Conservation (phyloP, 768 basidiomycete genomes). For the Dioszegia crocea region DNA sequence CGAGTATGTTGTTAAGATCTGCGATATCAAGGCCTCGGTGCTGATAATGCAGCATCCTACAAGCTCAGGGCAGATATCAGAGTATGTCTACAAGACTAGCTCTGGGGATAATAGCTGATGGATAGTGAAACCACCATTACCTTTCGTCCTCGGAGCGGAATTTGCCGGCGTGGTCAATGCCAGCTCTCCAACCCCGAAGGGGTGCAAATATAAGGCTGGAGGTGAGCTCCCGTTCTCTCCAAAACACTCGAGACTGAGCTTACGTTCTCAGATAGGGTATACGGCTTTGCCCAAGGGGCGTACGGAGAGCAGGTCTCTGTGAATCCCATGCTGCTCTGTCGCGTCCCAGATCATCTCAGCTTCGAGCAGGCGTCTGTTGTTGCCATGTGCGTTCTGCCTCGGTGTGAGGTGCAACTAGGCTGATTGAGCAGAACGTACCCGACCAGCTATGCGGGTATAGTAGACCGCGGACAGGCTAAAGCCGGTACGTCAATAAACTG, state of each 20-base stretch:
- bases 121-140: conserved; percentile 65
- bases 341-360: conserved; percentile 69
- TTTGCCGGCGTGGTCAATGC: conserved; percentile 73
- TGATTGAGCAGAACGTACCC: conserved; percentile 55
- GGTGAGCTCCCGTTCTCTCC: conserved; percentile 20
- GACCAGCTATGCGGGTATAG: conserved; percentile 86
- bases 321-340: conserved; percentile 56
- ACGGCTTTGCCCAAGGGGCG: conserved; percentile 73
- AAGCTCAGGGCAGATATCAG: conserved; percentile 86
- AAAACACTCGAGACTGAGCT: background rate
- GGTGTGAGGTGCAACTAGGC: background rate
- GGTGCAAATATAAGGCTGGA: conserved; percentile 72
- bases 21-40: background rate
- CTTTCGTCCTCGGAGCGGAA: conserved; percentile 76
- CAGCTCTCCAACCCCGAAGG: conserved; percentile 70
- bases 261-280: conserved; percentile 63
- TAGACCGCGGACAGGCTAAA: conserved; percentile 75
- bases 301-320: conserved; percentile 72
- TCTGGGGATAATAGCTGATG: background rate
- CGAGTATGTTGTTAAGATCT: conserved; percentile 40
- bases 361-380: conserved; percentile 85
- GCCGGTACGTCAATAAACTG: conserved; percentile 55
- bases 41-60: conserved; percentile 58
- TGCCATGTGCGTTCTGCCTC: conserved; percentile 53
- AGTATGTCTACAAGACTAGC: background rate